phyloP scores from a whole-genome alignment of 495 filamentous ascomycete genomes.

The Parmelia sp. region DNA sequence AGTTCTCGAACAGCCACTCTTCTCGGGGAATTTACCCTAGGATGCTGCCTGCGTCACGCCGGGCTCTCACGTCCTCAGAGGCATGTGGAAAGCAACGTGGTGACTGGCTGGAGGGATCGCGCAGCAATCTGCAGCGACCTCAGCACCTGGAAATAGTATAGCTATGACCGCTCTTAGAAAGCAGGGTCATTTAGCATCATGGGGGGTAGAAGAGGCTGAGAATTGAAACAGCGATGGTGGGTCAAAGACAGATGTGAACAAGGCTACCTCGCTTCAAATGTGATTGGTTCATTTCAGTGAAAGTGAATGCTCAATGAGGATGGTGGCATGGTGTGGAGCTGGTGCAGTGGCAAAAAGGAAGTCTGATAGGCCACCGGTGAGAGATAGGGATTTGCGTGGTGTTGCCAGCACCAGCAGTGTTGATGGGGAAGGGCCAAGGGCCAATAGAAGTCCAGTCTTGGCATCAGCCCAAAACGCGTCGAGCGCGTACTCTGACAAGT shows the following conservation, averaged over 20 bases:
- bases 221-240: neutral
- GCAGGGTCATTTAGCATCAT: neutral
- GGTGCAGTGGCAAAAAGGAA: neutral
- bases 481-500: slow-evolving; percentile 10
- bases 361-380: slow-evolving; percentile 1
- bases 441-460: slow-evolving; percentile 14
- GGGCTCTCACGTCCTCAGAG: neutral
- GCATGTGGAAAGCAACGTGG: neutral
- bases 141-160: neutral
- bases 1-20: neutral
- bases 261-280: neutral
- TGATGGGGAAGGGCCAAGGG: no score
- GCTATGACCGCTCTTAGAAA: neutral
- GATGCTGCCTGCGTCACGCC: neutral
- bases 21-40: neutral
- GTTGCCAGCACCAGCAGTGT: no score
- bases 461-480: slow-evolving; percentile 11
- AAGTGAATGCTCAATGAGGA: neutral
- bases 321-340: neutral
- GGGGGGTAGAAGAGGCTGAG: neutral
- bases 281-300: neutral
- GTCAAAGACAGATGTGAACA: neutral
- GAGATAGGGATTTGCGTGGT: neutral
- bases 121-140: neutral
- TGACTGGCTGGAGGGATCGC: neutral